Conservation (phyloP, 768 basidiomycete genomes). For the Rhizopogon rudus region DNA sequence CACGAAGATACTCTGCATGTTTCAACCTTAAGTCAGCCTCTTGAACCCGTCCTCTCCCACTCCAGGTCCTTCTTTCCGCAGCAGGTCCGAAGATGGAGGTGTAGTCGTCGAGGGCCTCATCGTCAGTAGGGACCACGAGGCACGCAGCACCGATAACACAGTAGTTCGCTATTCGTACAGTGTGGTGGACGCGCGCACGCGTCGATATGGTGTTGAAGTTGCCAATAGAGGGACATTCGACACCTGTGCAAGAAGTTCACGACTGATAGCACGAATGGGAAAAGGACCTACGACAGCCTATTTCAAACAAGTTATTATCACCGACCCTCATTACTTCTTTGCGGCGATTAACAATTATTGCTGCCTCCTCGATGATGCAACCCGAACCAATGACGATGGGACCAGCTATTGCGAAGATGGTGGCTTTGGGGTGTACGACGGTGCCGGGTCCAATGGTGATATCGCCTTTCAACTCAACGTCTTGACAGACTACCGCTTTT, state of each 20-base stretch:
- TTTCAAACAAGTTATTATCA: conserved; percentile 91
- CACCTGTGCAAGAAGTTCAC: conserved; percentile 41
- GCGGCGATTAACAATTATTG: conserved; percentile 84
- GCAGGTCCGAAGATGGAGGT: conserved; percentile 80
- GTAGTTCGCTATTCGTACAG: conserved; percentile 70
- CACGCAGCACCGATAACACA: conserved; percentile 83
- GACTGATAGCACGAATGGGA: background rate
- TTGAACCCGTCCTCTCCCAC: conserved; percentile 77
- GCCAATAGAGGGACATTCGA: conserved; percentile 84
- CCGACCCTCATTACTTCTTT: conserved; percentile 93
- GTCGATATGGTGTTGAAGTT: conserved; percentile 85
- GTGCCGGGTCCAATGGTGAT: conserved; percentile 91
- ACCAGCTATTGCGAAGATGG: conserved; percentile 86
- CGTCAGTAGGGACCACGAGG: conserved; percentile 72
- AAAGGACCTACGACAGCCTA: conserved; percentile 74
- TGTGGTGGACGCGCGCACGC: conserved; percentile 77
- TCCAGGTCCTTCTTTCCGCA: conserved; percentile 76
- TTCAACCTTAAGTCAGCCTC: conserved; percentile 81
- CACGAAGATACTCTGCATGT: conserved; percentile 87
- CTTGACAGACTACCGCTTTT: conserved; percentile 86
- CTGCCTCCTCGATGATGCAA: conserved; percentile 90
- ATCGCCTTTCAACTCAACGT: conserved; percentile 91
- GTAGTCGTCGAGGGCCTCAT: conserved; percentile 75
- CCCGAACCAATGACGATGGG: conserved; percentile 86
- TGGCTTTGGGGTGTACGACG: conserved; percentile 91